Evolutionary conservation across 306 rosid species (phyloP), one percentile per base, ranked within the genome.

Genomic region (Phaseolus lunatus): DNA sequence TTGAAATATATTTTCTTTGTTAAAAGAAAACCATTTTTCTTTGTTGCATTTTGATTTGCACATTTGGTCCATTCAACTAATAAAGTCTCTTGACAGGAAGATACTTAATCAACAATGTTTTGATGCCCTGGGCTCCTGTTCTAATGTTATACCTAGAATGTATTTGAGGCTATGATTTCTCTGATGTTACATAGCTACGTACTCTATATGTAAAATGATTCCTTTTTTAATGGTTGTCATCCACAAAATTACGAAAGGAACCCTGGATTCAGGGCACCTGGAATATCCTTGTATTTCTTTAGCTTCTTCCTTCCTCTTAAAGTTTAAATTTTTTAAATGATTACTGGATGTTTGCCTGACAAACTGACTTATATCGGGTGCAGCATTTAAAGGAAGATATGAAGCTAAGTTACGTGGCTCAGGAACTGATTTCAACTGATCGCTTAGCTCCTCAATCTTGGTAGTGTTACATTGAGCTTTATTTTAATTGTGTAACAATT

Each of bases 351-450:
- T 74, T 62, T 59, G 11, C 54, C 81, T 82, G 44, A 31, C 81
- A 72, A 75, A 77, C 70, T 23, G 22, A 62, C 70, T 67, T 50
- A 64, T 50, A 9, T 78, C 57, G 78, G 73, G 59, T 85, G 88
- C 94, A 96, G 99, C 98, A 92, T 91, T 83, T 96, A 86, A 91
- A 91, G 92, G 99, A 96, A 82, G 98, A 96, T 75, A 96, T 96
- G 99, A 96, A 89, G 85, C 83, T 92, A 48, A 92, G 99, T 82
- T 96, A 92, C 89, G 87, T 92, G 75, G 98, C 97, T 14, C 98
- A 89, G 77, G 97, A 96, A 87, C 80, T 96, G 72, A 62, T 96
- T 87, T 85, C 96, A 80, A 91, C 96, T 19, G 99, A 96, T 80
- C 98, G 99, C 86, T 76, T 92, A 80, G 90, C 99, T 82, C 96